These are phyloP conservation scores for Globisporangium abappressorium DNA, from an alignment of 352 stramenopile species.

Conservation along the genomic window DNA sequence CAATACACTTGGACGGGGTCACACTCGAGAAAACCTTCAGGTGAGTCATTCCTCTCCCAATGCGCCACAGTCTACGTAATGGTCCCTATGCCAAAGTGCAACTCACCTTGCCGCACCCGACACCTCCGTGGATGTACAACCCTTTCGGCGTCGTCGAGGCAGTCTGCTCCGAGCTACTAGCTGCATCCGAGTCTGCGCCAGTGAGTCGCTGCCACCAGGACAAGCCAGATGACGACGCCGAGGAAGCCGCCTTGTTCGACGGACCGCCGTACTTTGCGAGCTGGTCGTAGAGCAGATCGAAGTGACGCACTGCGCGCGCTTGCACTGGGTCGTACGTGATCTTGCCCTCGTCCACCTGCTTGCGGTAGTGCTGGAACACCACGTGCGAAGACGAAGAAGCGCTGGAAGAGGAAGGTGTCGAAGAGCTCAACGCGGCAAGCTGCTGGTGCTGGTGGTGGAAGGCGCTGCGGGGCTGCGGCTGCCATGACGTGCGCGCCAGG, in stretches of 20 bases:
- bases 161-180: neutral
- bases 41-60: neutral
- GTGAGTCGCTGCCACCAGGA: constrained; percentile 68
- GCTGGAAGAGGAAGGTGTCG: neutral
- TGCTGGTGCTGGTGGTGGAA: constrained; percentile 7
- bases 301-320: constrained; percentile 56
- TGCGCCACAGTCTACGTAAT: neutral
- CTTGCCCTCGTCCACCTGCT: constrained; percentile 39
- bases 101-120: constrained; percentile 91
- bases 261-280: constrained; percentile 54
- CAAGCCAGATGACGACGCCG: constrained; percentile 3
- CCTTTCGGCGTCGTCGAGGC: constrained; percentile 76
- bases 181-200: constrained; percentile 15
- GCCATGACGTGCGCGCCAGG: constrained; percentile 7
- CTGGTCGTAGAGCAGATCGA: constrained; percentile 59
- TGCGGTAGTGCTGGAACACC: constrained; percentile 43
- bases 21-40: neutral
- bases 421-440: neutral
- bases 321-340: constrained; percentile 76
- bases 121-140: constrained; percentile 95
- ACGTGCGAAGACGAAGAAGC: neutral
- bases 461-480: neutral
- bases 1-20: neutral
- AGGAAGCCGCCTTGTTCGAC: neutral
- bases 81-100: neutral